These are phyloP conservation scores for Plasmopara viticola DNA, from an alignment of 352 stramenopile genomes.

Conservation along the genomic window DNA sequence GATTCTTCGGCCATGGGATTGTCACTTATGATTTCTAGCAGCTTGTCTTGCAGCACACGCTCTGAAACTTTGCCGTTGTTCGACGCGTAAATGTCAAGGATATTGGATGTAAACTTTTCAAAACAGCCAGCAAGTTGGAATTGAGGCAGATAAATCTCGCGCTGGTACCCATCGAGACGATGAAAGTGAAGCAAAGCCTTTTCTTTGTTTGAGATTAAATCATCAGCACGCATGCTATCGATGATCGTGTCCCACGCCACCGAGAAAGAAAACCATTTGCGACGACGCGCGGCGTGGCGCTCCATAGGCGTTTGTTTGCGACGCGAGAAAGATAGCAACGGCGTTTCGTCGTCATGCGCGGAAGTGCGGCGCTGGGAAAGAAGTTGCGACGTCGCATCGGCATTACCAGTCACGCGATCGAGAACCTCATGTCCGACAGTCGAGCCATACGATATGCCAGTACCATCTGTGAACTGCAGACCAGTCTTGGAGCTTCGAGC, in stretches of 20 bases:
- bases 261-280: conserved; percentile 98
- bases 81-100: conserved; percentile 66
- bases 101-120: conserved; percentile 83
- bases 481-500: conserved; percentile 70
- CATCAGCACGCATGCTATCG: conserved; percentile 91
- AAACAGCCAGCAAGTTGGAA: conserved; percentile 97
- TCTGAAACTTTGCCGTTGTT: conserved; percentile 56
- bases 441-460: conserved; percentile 41
- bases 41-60: conserved; percentile 69
- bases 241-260: conserved; percentile 97
- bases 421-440: conserved; percentile 52
- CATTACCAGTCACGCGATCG: conserved; percentile 37
- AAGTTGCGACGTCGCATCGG: conserved; percentile 24
- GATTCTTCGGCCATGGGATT: conserved; percentile 86
- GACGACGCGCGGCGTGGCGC: conserved; percentile 89
- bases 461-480: conserved; percentile 36
- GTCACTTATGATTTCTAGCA: conserved; percentile 74
- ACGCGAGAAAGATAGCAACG: conserved; percentile 78
- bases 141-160: conserved; percentile 97
- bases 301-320: conserved; percentile 77
- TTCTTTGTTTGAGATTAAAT: conserved; percentile 87
- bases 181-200: conserved; percentile 94
- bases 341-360: conserved; percentile 59
- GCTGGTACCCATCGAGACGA: conserved; percentile 92
- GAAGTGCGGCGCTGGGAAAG: conserved; percentile 30